Conservation (phyloP, 371 early-diverging fungal genomes). For the Mucor plumbeus region DNA sequence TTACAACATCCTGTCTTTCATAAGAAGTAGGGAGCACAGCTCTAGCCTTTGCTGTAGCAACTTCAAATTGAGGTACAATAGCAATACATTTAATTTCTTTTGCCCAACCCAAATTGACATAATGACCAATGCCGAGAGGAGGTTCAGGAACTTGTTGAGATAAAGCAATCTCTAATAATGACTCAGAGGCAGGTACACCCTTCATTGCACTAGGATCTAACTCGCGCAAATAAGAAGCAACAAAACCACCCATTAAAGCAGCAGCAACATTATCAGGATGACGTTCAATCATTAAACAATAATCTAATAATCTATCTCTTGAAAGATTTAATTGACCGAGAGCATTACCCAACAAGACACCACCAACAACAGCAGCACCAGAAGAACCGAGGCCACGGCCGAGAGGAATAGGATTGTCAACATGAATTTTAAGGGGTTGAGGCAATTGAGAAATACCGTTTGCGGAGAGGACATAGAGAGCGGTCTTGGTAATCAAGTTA, state of each 20-base stretch:
- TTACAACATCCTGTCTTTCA: constrained; percentile 80
- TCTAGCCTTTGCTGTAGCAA: constrained; percentile 91
- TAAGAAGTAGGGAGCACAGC: constrained; percentile 85
- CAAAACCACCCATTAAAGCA: constrained; percentile 92
- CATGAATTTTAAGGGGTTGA: constrained; percentile 63
- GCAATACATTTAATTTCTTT: constrained; percentile 81
- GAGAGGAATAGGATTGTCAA: constrained; percentile 91
- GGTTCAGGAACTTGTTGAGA: constrained; percentile 56
- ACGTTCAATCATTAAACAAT: constrained; percentile 86
- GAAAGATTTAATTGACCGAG: constrained; percentile 71
- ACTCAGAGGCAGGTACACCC: constrained; percentile 65
- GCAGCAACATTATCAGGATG: constrained; percentile 98
- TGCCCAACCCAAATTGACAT: constrained; percentile 69
- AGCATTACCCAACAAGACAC: constrained; percentile 84
- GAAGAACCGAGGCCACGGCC: constrained; percentile 96
- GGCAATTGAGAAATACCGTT: constrained; percentile 67
- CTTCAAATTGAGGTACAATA: constrained; percentile 89
- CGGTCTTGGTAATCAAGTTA: constrained; percentile 92
- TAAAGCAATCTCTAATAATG: constrained; percentile 47
- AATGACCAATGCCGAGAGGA: constrained; percentile 71
- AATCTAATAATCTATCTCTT: constrained; percentile 83
- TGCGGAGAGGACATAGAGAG: constrained; percentile 81
- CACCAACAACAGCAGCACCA: constrained; percentile 96
- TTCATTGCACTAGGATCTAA: constrained; percentile 59
- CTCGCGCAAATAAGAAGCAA: constrained; percentile 79